These are phyloP conservation scores for Ogataea pini DNA, from an alignment of 805 yeast species.

Conservation along the genomic window DNA sequence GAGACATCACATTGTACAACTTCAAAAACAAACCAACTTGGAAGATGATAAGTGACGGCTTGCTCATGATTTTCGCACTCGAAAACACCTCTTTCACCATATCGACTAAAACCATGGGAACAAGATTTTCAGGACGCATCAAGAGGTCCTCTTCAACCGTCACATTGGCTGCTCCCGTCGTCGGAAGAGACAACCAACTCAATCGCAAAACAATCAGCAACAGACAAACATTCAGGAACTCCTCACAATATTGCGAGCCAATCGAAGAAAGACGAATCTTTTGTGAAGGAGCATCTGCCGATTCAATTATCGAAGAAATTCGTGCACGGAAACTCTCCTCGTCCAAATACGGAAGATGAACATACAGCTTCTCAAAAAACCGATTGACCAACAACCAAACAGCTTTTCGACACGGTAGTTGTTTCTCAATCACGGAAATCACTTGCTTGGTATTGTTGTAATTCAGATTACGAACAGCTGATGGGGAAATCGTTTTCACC, in stretches of 20 bases:
- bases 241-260: slow-evolving; percentile 40
- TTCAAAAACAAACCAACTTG: slow-evolving; percentile 63
- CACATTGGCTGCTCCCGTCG: slow-evolving; percentile 34
- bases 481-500: slow-evolving; percentile 33
- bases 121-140: slow-evolving; percentile 42
- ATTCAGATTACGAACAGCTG: slow-evolving; percentile 37
- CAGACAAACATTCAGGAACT: slow-evolving; percentile 52
- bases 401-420: slow-evolving; percentile 55
- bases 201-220: slow-evolving; percentile 52
- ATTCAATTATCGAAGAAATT: slow-evolving; percentile 47
- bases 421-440: slow-evolving; percentile 42
- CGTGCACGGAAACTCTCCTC: slow-evolving; percentile 50
- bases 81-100: slow-evolving; percentile 48
- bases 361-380: slow-evolving; percentile 59
- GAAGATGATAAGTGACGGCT: slow-evolving; percentile 49
- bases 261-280: slow-evolving; percentile 32
- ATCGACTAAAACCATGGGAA: slow-evolving; percentile 43
- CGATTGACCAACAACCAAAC: slow-evolving; percentile 58
- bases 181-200: slow-evolving; percentile 57
- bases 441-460: slow-evolving; percentile 43
- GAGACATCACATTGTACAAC: slow-evolving; percentile 54
- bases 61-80: slow-evolving; percentile 43
- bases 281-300: slow-evolving; percentile 36
- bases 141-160: slow-evolving; percentile 34
- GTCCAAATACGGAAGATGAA: slow-evolving; percentile 67